A percentile compares a stretch with the other conserved stretches of the same genome.
Evolutionary conservation across 306 rosid species (phyloP).

Genomic region (Vicia villosa): DNA sequence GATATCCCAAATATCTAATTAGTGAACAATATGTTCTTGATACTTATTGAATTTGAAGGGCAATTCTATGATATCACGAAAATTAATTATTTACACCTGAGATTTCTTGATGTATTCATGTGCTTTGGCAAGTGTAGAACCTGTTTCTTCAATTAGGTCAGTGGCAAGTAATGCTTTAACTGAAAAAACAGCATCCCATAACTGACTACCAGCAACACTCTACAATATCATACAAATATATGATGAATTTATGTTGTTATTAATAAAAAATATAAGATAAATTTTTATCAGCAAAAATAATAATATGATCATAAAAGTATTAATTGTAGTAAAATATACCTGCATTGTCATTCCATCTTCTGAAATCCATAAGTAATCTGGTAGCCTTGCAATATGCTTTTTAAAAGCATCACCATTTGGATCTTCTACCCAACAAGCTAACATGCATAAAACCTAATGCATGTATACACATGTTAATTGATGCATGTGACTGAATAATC

Average conservation of each 20-base stretch:
- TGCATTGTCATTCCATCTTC: constrained; percentile 85
- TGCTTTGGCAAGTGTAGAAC: constrained; percentile 51
- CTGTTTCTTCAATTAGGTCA: constrained; percentile 52
- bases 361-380: constrained; percentile 68
- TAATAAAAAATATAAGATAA: background rate
- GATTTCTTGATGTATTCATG: constrained; percentile 71
- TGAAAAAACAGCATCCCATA: constrained; percentile 65
- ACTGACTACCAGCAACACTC: constrained; percentile 72
- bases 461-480: background rate
- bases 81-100: constrained; percentile 44
- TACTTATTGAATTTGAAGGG: too few species aligned
- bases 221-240: constrained; percentile 15
- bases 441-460: constrained; percentile 58
- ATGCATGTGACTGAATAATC: background rate
- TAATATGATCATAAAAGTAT: too few species aligned
- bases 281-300: too few species aligned
- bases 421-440: constrained; percentile 82
- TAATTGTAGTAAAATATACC: constrained; percentile 23
- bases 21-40: too few species aligned
- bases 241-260: too few species aligned
- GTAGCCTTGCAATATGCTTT: constrained; percentile 69
- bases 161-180: constrained; percentile 67
- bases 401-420: constrained; percentile 71
- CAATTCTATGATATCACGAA: background rate
- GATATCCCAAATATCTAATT: too few species aligned